Base-by-base conservation (phyloP, 1,284 basidiomycete species). In the Naganishia albida region DNA sequence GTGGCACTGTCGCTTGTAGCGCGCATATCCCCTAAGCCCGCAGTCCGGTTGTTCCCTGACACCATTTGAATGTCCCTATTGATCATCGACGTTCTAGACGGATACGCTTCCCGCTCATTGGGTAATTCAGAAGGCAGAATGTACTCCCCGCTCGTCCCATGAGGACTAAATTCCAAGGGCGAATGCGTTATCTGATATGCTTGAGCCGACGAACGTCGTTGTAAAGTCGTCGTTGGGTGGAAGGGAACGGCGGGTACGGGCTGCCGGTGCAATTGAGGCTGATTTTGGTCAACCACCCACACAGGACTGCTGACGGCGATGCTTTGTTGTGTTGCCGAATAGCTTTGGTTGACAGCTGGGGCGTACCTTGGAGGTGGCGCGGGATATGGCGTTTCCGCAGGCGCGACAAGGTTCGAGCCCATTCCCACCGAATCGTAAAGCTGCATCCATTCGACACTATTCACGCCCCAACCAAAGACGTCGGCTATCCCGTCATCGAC, bases 381-480 rank as follows among this genome's bases (percentile, higher is more conserved):
- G 39, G 73, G 48, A 23, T 72, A 65, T 71, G 72, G 72, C 16
- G 72, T 70, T 4, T 72, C 72, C 51, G 69, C 70, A 12, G 73
- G 69, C 18, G 71, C 70, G 28, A 73, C 72, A 18, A 72, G 73
- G 30, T 67, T 68, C 1, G 71, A 71, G 15, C 71, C 73, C 10
- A 71, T 62, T 13, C 69, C 69, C 38, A 57, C 66, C 18, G 69
- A 70, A 15, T 72, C 72, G 16, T 63, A 73, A 64, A 55, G 70
- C 71, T 42, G 68, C 57, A 65, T 73, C 72, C 51, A 39, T 70
- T 72, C 62, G 70, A 42, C 68, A 42, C 64, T 66, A 39, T 73
- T 71, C 7, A 71, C 66, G 12, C 71, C 72, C 73, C 73, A 75
- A 20, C 73, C 73, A 50, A 75, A 73, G 10, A 72, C 69, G 40